Base-by-base conservation (phyloP, 352 stramenopile species). In the Phytophthora nicotianae region DNA sequence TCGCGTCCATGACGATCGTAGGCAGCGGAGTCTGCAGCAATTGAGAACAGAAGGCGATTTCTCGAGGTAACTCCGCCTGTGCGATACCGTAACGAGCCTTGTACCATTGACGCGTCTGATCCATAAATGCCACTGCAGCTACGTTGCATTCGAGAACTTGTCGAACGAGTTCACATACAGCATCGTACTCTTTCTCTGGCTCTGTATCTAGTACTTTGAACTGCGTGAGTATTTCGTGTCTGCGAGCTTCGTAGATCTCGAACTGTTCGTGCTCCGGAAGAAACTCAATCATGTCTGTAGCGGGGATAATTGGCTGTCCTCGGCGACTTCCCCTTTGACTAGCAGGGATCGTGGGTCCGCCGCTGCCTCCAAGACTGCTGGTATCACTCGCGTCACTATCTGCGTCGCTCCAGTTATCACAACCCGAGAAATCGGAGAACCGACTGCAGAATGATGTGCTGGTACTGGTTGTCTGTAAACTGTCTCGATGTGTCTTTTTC, bases 1-100 rank as follows among this genome's bases (percentile, higher is more conserved):
- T 70, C 5, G 83, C 81, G 62, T 98, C 90, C 48, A 88, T 81
- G 17, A 98, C 72, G 43, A 94, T 75, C 0, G 86, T 94, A 14
- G 85, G 75, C 2, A 75, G 60, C 4, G 62, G 54, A 5, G 62
- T 79, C 23, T 80, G 64, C 8, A 90, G 45, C 10, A 90, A 29
- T 6, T 85, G 72, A 3, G 81, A 75, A 58, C 85, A 94, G 43
- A 94, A 88, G 9, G 81, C 72, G 17, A 91, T 73, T 16, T 90
- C 71, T 0, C 83, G 77, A 2, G 81, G 81, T 48, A 92, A 50
- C 37, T 87, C 74, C 0, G 69, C 51, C 59, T 90, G 82, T 2
- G 81, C 75, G 33, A 92, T 88, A 4, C 85, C 83, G n/a, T 86
- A 76, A 9, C 82, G 78, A 33, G 85, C 64, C 58, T 90, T 88